Percentiles rank a stretch among this genome's conserved stretches.
These are phyloP conservation scores for Colletotrichum sidae DNA, from an alignment of 2,329 filamentous ascomycete genomes.

Conservation along the genomic window DNA sequence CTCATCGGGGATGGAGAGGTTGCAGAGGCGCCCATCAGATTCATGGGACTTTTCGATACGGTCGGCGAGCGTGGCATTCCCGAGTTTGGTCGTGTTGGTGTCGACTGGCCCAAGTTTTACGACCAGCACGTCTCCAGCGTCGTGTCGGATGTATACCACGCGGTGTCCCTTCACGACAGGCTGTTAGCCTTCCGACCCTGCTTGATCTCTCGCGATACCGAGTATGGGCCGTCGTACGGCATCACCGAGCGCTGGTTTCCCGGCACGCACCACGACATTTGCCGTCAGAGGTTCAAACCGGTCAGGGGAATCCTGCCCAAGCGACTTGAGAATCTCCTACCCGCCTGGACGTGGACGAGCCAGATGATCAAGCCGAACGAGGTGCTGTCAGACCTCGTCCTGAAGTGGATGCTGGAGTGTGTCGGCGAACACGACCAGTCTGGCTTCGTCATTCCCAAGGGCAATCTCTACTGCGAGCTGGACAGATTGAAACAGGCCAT, in stretches of 20 bases:
- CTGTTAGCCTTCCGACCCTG: slow-evolving; percentile 40
- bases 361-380: slow-evolving; percentile 39
- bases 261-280: slow-evolving; percentile 41
- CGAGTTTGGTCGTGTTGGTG: slow-evolving; percentile 39
- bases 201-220: slow-evolving; percentile 30
- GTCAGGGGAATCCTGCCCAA: slow-evolving; percentile 27
- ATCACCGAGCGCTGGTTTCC: slow-evolving; percentile 42
- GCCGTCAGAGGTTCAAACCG: slow-evolving; percentile 39
- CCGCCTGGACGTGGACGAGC: slow-evolving; percentile 42
- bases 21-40: slow-evolving; percentile 37
- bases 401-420: slow-evolving; percentile 40
- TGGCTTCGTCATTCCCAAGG: slow-evolving; percentile 32
- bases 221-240: slow-evolving; percentile 30
- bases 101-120: slow-evolving; percentile 42
- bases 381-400: slow-evolving; percentile 38
- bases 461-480: slow-evolving; percentile 4
- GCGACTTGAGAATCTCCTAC: slow-evolving; percentile 43
- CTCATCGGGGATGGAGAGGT: slow-evolving; percentile 31
- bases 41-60: slow-evolving; percentile 42
- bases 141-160: slow-evolving; percentile 42
- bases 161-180: slow-evolving; percentile 39
- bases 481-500: slow-evolving; percentile 19
- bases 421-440: slow-evolving; percentile 29
- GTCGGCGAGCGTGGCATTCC: slow-evolving; percentile 41
- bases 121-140: slow-evolving; percentile 42